Conservation (phyloP, 1,284 basidiomycete genomes). For the Trichosporon coremiiforme region DNA sequence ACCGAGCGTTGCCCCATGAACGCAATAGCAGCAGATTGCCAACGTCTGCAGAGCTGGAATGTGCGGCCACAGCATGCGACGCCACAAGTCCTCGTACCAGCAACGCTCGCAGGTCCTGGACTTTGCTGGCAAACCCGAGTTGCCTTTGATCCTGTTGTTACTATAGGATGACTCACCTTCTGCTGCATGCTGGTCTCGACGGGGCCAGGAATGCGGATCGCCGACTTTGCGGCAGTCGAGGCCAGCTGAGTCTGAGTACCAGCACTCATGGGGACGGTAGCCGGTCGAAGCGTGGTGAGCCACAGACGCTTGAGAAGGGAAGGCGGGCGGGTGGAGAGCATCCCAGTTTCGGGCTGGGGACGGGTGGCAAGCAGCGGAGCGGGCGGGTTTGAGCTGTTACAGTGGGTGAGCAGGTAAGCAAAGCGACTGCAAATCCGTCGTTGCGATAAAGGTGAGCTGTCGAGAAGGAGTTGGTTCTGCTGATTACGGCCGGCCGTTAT, state of each 20-base stretch:
- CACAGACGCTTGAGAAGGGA: constrained; percentile 36
- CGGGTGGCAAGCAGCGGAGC: background rate
- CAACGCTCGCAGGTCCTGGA: too few relatives aligned
- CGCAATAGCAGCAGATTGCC: too few relatives aligned
- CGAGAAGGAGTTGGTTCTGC: background rate
- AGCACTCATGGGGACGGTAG: background rate
- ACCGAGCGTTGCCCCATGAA: too few relatives aligned
- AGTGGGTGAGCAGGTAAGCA: background rate
- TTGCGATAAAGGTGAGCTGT: background rate
- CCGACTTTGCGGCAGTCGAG: constrained; percentile 27
- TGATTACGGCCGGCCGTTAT: constrained; percentile 15
- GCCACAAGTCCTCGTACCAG: too few relatives aligned
- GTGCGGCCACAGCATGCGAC: too few relatives aligned
- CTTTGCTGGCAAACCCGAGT: too few relatives aligned
- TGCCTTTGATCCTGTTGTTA: too few relatives aligned
- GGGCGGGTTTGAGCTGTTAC: background rate
- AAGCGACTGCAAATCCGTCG: too few relatives aligned
- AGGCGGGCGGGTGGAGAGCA: constrained; percentile 34
- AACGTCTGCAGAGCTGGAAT: too few relatives aligned
- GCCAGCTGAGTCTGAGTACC: constrained; percentile 13
- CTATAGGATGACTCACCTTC: constrained; percentile 41
- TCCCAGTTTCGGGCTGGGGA: background rate
- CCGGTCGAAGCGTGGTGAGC: constrained; percentile 33
- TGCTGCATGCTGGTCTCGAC: constrained; percentile 52
- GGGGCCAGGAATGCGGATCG: constrained; percentile 51